A percentile compares a stretch with the other conserved stretches of the same genome.
These are phyloP conservation scores for Paramyrothecium roridum DNA, from an alignment of 2,329 filamentous ascomycete genomes.

Conservation along the genomic window DNA sequence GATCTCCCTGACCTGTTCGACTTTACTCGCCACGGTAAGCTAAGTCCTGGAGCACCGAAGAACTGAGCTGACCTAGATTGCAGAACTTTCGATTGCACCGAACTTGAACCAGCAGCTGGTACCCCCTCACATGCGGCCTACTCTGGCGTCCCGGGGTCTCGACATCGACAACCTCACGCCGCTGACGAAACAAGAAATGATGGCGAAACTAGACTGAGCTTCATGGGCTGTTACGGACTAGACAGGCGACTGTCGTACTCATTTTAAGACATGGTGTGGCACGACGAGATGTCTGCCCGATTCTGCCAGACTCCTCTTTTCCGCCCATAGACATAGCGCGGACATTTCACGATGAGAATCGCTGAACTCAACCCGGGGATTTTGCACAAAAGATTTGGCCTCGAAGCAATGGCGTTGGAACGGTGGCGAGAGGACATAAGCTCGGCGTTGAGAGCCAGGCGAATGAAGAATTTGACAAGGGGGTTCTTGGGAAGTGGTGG, in stretches of 20 bases:
- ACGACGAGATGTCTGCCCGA: slow-evolving; percentile 23
- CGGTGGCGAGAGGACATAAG: slow-evolving; percentile 3
- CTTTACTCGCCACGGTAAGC: slow-evolving; percentile 88
- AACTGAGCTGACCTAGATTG: slow-evolving; percentile 8
- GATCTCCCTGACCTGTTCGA: slow-evolving; percentile 89
- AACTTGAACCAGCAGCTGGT: slow-evolving; percentile 85
- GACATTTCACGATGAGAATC: slow-evolving; percentile 1
- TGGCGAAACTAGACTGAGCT: slow-evolving; percentile 89
- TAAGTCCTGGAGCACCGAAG: neutral
- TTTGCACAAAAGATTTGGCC: slow-evolving; percentile 23
- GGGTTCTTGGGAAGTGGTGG: slow-evolving; percentile 23
- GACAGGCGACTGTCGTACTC: slow-evolving; percentile 26
- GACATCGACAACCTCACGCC: slow-evolving; percentile 94
- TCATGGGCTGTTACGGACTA: slow-evolving; percentile 21
- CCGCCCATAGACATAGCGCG: neutral
- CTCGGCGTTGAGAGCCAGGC: slow-evolving; percentile 6
- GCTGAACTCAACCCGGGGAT: slow-evolving; percentile 20
- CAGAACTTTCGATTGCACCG: slow-evolving; percentile 95
- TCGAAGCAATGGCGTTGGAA: slow-evolving; percentile 17
- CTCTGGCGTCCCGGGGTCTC: slow-evolving; percentile 72
- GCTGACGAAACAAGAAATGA: slow-evolving; percentile 92
- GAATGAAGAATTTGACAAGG: slow-evolving; percentile 4
- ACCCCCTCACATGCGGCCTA: slow-evolving; percentile 73
- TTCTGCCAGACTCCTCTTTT: slow-evolving; percentile 6
- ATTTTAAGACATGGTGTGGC: slow-evolving; percentile 23